Evolutionary conservation across 495 filamentous ascomycete species (phyloP), one percentile per base, ranked within the genome.

Genomic region (Antarctomyces pellizariae): DNA sequence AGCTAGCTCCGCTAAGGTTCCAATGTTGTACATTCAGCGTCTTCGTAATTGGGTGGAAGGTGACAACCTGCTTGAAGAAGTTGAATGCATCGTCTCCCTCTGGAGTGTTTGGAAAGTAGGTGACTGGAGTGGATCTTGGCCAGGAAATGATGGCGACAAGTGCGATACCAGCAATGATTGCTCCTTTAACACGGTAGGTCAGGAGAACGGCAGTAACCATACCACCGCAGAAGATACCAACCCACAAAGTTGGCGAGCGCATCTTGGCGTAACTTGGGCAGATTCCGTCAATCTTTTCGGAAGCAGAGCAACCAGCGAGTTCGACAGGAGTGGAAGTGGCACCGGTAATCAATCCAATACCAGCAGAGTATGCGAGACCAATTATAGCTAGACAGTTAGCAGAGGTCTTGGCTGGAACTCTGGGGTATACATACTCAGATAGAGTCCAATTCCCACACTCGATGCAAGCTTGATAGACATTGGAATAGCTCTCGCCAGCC

Each of bases 131-230:
- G 3, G 54, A 45, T 10, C 76, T 60, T 0, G 76, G 76, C 76
- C 76, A 84, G 5, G 73, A 79, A 43, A 80, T 78, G 42, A 83
- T 71, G 18, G 71, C 76, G 11, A 84, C 76, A 13, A 84, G 58
- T 13, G 78, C 44, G 30, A 84, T 84, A 14, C 76, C 76, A 16
- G 59, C 56, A 37, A 84, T 80, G 30, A 83, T 70, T 19, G 76
- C 76, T 26, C 75, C 75, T 47, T 80, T 80, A 36, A 84, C 59
- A 7, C 75, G 63, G 44, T 77, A 84, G 59, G 78, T 65, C 71
- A 83, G 70, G 25, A 84, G 47, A 29, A 79, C 44, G 4, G 64
- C 60, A 4, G 76, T 83, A 22, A 84, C 53, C 25, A 84, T 54
- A 27, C 76, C 76, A 23, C 76, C 74, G 32, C 69, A 73, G 53